These are phyloP conservation scores for Tetradesmus lagerheimii DNA, from an alignment of 139 green algal genomes.

Conservation along the genomic window DNA sequence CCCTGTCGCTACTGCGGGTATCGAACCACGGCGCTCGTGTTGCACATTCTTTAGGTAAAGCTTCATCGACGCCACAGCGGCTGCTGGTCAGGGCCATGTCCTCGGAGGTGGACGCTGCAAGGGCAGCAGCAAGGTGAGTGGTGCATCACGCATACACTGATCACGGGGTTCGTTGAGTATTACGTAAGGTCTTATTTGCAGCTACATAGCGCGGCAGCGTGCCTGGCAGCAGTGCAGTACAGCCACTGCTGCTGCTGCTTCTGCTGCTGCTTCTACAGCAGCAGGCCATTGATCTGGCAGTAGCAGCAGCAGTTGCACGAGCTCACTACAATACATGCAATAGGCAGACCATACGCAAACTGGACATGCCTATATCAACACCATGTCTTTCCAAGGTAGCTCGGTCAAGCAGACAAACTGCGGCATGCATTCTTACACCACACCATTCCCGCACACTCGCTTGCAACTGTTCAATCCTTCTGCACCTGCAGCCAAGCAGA, in stretches of 20 bases:
- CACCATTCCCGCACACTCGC: neutral
- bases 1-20: neutral
- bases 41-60: neutral
- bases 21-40: neutral
- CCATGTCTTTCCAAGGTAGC: neutral
- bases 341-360: neutral
- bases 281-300: neutral
- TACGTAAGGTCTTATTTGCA: neutral
- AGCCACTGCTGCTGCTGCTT: neutral
- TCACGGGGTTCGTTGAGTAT: neutral
- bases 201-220: no score
- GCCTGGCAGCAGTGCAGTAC: neutral
- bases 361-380: neutral
- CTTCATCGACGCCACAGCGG: neutral
- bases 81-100: conserved; percentile 51
- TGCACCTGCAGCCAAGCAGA: conserved; percentile 57
- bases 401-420: neutral
- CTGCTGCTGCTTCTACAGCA: no score
- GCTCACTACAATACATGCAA: neutral
- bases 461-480: neutral
- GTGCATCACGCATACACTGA: neutral
- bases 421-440: neutral
- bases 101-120: conserved; percentile 51
- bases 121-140: conserved; percentile 50
- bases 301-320: neutral